These are phyloP conservation scores for Serendipita indica DNA, from an alignment of 768 basidiomycete species.

Conservation along the genomic window DNA sequence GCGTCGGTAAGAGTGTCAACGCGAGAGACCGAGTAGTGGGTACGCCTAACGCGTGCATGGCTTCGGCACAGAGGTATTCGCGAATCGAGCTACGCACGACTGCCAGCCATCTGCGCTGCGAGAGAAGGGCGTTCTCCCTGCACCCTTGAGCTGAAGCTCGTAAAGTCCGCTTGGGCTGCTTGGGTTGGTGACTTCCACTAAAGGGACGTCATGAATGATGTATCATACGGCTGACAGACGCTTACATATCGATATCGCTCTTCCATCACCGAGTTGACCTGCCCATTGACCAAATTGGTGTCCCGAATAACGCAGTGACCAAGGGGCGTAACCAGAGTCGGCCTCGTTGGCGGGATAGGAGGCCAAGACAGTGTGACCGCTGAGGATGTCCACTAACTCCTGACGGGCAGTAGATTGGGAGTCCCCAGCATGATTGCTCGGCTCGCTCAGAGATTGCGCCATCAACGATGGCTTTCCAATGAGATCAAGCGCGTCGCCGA, in stretches of 20 bases:
- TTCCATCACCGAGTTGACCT: slow-evolving; percentile 89
- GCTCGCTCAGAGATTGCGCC: slow-evolving; percentile 15
- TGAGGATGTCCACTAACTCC: slow-evolving; percentile 67
- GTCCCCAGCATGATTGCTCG: slow-evolving; percentile 20
- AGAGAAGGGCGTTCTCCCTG: slow-evolving; percentile 87
- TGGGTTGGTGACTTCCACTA: slow-evolving; percentile 69
- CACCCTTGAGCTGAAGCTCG: slow-evolving; percentile 91
- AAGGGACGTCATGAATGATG: slow-evolving; percentile 3
- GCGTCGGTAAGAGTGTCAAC: slow-evolving; percentile 53
- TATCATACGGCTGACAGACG: not conserved
- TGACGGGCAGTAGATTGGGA: slow-evolving; percentile 32
- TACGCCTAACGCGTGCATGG: slow-evolving; percentile 66
- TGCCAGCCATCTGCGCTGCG: slow-evolving; percentile 88
- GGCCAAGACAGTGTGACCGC: slow-evolving; percentile 61
- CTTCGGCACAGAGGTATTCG: slow-evolving; percentile 87
- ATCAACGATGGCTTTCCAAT: slow-evolving; percentile 46
- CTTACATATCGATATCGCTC: slow-evolving; percentile 75
- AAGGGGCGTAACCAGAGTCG: slow-evolving; percentile 46
- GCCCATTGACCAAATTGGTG: slow-evolving; percentile 86
- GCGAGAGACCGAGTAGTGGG: slow-evolving; percentile 82
- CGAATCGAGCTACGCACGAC: slow-evolving; percentile 89
- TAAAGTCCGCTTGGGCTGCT: slow-evolving; percentile 37
- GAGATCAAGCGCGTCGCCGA: slow-evolving; percentile 63
- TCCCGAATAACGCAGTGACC: slow-evolving; percentile 83
- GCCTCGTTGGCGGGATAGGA: slow-evolving; percentile 21